Evolutionary conservation across 164 flowering plant species (phyloP).

Genomic region (Tinospora cordifolia): DNA sequence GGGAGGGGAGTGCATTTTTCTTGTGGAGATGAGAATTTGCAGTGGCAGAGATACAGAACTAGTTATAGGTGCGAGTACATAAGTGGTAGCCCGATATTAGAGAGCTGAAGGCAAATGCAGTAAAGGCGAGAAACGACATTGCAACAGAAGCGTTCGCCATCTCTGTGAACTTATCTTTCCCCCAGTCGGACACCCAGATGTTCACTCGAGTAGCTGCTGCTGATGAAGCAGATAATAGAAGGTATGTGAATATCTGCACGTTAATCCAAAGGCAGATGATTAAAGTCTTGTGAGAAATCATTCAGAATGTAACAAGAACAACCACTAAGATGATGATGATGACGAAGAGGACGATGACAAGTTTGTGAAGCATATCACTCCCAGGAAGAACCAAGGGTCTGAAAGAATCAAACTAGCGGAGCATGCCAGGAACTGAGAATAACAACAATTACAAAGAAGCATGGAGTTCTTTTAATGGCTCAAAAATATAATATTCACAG

Average conservation of each 20-base stretch:
- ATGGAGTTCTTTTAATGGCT: too few relatives aligned
- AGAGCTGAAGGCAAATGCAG: conserved; percentile 67
- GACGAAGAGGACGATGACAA: too few relatives aligned
- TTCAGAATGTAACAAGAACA: neutral
- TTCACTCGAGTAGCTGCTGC: conserved; percentile 76
- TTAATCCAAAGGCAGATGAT: neutral
- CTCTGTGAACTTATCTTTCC: conserved; percentile 74
- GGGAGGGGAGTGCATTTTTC: too few relatives aligned
- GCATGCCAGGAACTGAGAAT: too few relatives aligned
- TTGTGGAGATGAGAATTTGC: neutral
- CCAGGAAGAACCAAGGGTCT: too few relatives aligned
- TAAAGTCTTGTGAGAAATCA: neutral
- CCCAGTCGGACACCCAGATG: conserved; percentile 79
- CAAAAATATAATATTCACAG: too few relatives aligned
- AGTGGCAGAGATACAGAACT: conserved; percentile 3
- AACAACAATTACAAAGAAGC: too few relatives aligned
- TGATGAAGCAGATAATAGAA: conserved; percentile 80
- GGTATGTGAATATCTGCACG: conserved; percentile 72
- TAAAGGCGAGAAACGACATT: conserved; percentile 73
- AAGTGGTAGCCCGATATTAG: conserved; percentile 72
- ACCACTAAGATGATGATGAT: neutral
- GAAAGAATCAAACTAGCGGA: too few relatives aligned
- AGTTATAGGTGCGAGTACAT: conserved; percentile 24
- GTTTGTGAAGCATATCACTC: too few relatives aligned
- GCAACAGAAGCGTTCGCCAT: conserved; percentile 74